Percentiles rank a stretch among this genome's conserved stretches.
phyloP scores from a whole-genome alignment of 2,329 filamentous ascomycete species.

The Blastomyces silverae region DNA sequence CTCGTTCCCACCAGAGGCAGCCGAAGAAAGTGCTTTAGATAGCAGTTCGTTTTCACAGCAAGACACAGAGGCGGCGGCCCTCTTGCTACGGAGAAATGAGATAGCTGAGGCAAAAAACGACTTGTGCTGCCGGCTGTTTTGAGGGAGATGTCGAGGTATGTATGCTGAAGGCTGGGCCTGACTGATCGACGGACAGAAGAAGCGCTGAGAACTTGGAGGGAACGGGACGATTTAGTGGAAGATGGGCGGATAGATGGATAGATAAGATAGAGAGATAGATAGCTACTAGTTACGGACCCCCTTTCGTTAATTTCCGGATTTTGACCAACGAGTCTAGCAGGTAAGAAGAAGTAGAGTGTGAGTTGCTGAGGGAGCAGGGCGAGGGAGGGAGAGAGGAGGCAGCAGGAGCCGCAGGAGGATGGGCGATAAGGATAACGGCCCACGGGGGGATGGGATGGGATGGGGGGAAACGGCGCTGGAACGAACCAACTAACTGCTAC shows the following conservation, averaged over 20 bases:
- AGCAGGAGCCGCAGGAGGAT: neutral
- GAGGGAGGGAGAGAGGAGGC: neutral
- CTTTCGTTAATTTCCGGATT: neutral
- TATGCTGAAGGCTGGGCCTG: neutral
- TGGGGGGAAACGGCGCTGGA: neutral
- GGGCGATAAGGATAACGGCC: neutral
- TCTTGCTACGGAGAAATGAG: slow-evolving; percentile 1
- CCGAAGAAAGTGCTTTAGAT: neutral
- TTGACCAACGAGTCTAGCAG: neutral
- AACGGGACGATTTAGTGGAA: neutral
- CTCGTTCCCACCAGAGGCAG: neutral
- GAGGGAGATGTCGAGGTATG: neutral
- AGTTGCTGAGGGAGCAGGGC: neutral
- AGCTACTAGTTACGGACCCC: neutral
- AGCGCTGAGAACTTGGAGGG: neutral
- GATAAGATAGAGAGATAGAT: neutral
- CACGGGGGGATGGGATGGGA: neutral
- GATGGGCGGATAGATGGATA: neutral
- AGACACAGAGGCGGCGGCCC: neutral
- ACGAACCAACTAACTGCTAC: neutral
- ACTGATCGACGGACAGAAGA: neutral
- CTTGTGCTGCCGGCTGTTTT: slow-evolving; percentile 1
- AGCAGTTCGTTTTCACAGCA: neutral
- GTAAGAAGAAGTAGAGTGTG: neutral
- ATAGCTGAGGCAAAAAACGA: slow-evolving; percentile 4